Percentiles rank a stretch among this genome's conserved stretches.
phyloP scores from a whole-genome alignment of 139 green algal species.

The Coelastrella sp. region DNA sequence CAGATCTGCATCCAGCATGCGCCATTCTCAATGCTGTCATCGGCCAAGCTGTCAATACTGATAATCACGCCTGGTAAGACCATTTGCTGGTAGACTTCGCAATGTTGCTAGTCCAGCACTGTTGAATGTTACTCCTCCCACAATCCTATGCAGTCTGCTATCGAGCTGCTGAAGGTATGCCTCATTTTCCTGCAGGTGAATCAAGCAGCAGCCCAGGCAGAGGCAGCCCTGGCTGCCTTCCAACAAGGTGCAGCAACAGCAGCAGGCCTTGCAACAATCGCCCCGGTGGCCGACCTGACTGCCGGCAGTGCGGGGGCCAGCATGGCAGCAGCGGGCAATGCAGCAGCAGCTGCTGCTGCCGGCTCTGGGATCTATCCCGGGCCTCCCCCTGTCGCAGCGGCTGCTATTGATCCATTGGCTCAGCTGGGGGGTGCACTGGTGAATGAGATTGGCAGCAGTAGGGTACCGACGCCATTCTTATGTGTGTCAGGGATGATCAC shows the following conservation, averaged over 20 bases:
- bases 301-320: neutral
- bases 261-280: neutral
- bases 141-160: too few species aligned
- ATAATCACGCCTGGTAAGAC: too few species aligned
- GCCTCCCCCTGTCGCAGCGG: neutral
- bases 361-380: neutral
- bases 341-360: neutral
- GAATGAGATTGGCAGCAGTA: neutral
- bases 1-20: neutral
- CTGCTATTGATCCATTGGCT: neutral
- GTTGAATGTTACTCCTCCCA: too few species aligned
- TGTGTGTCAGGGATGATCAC: constrained; percentile 57
- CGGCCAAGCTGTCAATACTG: too few species aligned
- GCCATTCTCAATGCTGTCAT: neutral
- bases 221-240: constrained; percentile 28
- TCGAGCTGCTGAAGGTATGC: too few species aligned
- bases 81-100: too few species aligned
- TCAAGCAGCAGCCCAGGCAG: constrained; percentile 18
- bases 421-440: neutral
- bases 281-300: neutral
- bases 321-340: constrained; percentile 31
- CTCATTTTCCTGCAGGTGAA: constrained; percentile 9
- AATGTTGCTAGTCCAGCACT: too few species aligned
- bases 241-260: neutral
- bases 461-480: neutral